Conservation (phyloP, 2,329 filamentous ascomycete species). For the Monosporascus sp. region DNA sequence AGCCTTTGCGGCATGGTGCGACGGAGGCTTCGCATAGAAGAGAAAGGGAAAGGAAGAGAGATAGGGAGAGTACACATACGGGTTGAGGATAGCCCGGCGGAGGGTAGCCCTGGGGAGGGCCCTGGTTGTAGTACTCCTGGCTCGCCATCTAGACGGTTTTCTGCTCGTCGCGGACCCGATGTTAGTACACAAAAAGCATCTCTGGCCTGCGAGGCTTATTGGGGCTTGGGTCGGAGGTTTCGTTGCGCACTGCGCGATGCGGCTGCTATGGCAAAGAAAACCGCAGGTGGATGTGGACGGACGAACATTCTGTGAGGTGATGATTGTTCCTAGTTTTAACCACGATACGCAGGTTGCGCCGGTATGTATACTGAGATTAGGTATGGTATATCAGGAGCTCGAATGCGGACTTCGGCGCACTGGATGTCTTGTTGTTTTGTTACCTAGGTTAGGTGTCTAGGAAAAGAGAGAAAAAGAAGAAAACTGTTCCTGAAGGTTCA, state of each 20-base stretch:
- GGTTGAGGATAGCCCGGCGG: conserved; percentile 39
- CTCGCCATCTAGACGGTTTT: conserved; percentile 22
- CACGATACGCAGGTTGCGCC: too few species aligned
- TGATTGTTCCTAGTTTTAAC: too few species aligned
- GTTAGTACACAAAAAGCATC: background rate
- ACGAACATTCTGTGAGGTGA: too few species aligned
- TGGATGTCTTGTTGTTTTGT: too few species aligned
- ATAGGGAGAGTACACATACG: conserved; percentile 26
- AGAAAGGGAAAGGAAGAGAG: conserved; percentile 1
- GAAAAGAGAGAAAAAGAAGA: too few species aligned
- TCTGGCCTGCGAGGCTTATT: background rate
- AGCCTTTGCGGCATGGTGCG: background rate
- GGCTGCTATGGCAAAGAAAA: too few species aligned
- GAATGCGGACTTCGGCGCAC: too few species aligned
- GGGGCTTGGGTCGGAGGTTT: background rate
- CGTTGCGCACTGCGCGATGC: background rate
- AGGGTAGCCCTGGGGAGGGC: conserved; percentile 22
- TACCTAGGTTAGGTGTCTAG: too few species aligned
- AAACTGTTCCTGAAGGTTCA: too few species aligned
- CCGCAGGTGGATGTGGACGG: too few species aligned
- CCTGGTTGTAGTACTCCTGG: conserved; percentile 27
- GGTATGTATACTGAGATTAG: too few species aligned
- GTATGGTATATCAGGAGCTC: too few species aligned
- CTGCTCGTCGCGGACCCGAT: conserved; percentile 2
- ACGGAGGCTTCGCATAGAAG: background rate